These are phyloP conservation scores for Metschnikowia similis DNA, from an alignment of 805 yeast species.

Conservation along the genomic window DNA sequence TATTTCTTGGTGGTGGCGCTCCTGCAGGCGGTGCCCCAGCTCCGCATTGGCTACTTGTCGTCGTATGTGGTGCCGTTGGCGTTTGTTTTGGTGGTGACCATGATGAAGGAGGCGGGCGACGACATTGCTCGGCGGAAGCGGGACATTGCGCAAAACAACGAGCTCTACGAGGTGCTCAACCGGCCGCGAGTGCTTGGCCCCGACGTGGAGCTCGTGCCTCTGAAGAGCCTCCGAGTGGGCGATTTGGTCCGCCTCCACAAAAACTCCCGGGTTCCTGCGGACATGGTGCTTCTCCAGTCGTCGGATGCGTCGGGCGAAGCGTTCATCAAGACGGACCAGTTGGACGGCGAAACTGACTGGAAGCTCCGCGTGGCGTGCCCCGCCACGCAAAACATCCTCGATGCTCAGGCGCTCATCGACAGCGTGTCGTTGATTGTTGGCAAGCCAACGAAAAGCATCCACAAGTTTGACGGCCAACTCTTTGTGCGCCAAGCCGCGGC, in stretches of 20 bases:
- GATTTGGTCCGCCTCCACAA: conserved; percentile 76
- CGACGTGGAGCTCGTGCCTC: conserved; percentile 32
- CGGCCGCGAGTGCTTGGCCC: conserved; percentile 18
- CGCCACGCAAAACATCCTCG: conserved; percentile 54
- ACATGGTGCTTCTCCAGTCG: conserved; percentile 77
- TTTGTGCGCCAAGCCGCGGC: conserved; percentile 41
- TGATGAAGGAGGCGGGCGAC: conserved; percentile 94
- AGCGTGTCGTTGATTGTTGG: conserved; percentile 57
- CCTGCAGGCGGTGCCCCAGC: conserved; percentile 84
- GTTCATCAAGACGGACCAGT: conserved; percentile 93
- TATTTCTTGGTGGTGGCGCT: conserved; percentile 91
- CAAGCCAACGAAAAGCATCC: conserved; percentile 83
- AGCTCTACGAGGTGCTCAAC: conserved; percentile 66
- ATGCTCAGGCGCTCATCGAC: conserved; percentile 48
- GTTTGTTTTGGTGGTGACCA: conserved; percentile 86
- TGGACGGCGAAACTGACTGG: conserved; percentile 99
- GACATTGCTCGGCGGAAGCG: conserved; percentile 87
- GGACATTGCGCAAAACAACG: conserved; percentile 84
- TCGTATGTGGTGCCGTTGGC: conserved; percentile 93
- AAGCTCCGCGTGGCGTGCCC: conserved; percentile 77
- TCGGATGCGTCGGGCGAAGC: conserved; percentile 69
- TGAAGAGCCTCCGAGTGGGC: conserved; percentile 75
- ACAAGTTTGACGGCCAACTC: conserved; percentile 73
- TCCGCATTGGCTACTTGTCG: conserved; percentile 88
- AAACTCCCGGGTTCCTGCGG: conserved; percentile 90